Base-by-base conservation (phyloP, 805 yeast genomes). In the Nakazawaea wickerhamii region DNA sequence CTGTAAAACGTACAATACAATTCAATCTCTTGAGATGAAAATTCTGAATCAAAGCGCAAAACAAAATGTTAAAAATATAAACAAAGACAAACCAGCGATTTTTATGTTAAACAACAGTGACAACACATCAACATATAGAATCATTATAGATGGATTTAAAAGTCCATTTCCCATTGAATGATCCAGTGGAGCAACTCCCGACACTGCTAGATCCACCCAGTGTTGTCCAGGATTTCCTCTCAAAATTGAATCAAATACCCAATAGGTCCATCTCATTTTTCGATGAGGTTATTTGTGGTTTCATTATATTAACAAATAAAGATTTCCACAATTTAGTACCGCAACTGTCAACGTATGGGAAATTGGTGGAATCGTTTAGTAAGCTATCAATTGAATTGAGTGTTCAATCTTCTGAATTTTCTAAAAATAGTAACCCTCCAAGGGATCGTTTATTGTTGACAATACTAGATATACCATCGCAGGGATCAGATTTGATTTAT, bases 221-320 rank as follows among this genome's bases (percentile, higher is more conserved):
- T 17, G 18, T 18, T 4, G 40, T 28, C 13, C 3, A 5, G 3
- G 17, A 22, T 8, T 41, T 41, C 21, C 18, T 36, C 5, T 14
- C 21, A 30, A 30, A 33, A 17, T 15, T 43, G 19, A 28, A 27
- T 6, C 11, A 15, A 3, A 27, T 37, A 7, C 38, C 34, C 23
- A 43, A 43, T 23, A 32, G 45, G 33, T 38, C 45, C 5, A 37
- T 43, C 10, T 26, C 42, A 9, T 43, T 43, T 19, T 38, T 38
- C 21, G 45, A 43, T 17, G 45, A 43, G 30, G 20, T 28, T 19
- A 17, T 43, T 11, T 20, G 27, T 11, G 45, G 42, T 3, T 43
- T 22, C 25, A 30, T 43, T 13, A 26, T 43, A 3, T 33, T 43
- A 31, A 28, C 30, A 15, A 27, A 27, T 20, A 20, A 28, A 13